phyloP scores from a whole-genome alignment of 768 basidiomycete species.

The Dictyophora rubrovolvata region DNA sequence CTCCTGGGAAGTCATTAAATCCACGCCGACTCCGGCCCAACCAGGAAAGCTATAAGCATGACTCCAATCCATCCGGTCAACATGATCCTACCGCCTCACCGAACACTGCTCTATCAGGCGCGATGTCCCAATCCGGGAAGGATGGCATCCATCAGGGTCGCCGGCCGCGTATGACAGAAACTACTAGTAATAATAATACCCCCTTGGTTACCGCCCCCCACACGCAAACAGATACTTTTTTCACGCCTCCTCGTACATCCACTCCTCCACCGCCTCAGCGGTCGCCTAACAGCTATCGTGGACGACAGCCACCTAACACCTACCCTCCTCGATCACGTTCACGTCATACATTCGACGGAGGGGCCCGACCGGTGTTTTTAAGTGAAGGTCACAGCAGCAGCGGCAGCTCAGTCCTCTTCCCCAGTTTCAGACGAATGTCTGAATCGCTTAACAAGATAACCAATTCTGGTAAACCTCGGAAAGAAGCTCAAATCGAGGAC shows the following conservation, averaged over 20 bases:
- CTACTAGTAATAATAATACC: background rate
- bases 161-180: background rate
- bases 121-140: background rate
- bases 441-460: background rate
- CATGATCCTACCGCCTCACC: background rate
- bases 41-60: background rate
- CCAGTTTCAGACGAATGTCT: conserved; percentile 1
- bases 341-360: background rate
- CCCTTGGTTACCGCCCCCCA: background rate
- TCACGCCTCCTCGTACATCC: conserved; percentile 1
- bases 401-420: conserved; percentile 1
- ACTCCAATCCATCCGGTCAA: background rate
- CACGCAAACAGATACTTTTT: background rate
- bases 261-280: background rate
- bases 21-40: background rate
- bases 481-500: conserved; percentile 17
- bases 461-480: conserved; percentile 3
- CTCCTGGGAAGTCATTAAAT: background rate
- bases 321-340: background rate
- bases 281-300: background rate
- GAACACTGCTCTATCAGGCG: background rate
- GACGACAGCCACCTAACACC: background rate
- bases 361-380: background rate
- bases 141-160: background rate
- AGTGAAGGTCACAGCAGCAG: background rate